phyloP scores from a whole-genome alignment of 345 rosid genomes.

The Aquilaria yunnanensis region DNA sequence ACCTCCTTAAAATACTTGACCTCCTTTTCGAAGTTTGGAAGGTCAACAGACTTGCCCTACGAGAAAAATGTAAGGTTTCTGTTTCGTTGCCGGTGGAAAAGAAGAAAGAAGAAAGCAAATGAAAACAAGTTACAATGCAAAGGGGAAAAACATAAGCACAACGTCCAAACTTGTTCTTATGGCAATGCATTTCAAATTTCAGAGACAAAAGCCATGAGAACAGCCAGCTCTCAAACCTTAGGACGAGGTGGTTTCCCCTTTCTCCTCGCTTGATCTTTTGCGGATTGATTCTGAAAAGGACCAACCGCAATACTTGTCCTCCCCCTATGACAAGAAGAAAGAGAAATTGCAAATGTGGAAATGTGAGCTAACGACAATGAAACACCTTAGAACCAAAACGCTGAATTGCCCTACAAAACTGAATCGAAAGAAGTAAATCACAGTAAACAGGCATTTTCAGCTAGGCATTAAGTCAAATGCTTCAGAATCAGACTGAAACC shows the following conservation, averaged over 20 bases:
- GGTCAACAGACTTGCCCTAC: slow-evolving; percentile 50
- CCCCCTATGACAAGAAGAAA: slow-evolving; percentile 50
- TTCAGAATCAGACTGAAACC: neutral
- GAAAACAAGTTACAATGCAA: neutral
- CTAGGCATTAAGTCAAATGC: no score
- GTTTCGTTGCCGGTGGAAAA: neutral
- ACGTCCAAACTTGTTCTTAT: no score
- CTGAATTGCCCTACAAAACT: slow-evolving; percentile 5
- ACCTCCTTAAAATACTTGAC: slow-evolving; percentile 70
- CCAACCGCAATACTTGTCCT: slow-evolving; percentile 77
- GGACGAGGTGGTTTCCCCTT: slow-evolving; percentile 66
- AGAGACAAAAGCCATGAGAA: neutral
- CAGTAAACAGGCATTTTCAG: neutral
- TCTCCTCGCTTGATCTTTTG: slow-evolving; percentile 45
- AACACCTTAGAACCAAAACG: neutral
- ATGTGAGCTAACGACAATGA: no score
- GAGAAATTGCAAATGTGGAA: slow-evolving; percentile 2
- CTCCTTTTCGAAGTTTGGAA: slow-evolving; percentile 63
- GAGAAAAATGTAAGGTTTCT: slow-evolving; percentile 6
- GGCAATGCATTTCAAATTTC: neutral
- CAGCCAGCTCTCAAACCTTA: slow-evolving; percentile 29
- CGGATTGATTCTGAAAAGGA: slow-evolving; percentile 42
- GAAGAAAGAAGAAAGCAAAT: slow-evolving; percentile 6
- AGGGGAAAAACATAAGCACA: no score
- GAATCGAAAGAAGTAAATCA: neutral